Evolutionary conservation across 2,329 filamentous ascomycete genomes (phyloP), one percentile per base, ranked within the genome.

Genomic region (Tolypocladium tropicale): DNA sequence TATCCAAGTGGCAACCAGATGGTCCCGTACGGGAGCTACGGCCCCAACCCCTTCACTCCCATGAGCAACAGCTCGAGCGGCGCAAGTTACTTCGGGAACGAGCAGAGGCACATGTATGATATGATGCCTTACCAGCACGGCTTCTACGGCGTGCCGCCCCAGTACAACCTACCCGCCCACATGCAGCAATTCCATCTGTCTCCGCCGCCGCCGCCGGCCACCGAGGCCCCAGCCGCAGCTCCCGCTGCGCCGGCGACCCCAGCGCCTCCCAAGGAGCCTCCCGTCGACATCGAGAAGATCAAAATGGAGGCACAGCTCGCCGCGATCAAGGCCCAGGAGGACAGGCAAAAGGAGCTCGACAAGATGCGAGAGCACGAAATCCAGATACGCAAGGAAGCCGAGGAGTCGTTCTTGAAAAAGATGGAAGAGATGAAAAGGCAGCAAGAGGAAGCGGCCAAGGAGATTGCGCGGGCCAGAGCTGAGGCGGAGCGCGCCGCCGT

Each of bases 271-370:
- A 70, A 73, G 62, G 73, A 74, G 56, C 70, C 71, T 16, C 67
- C 68, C 14, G 65, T 65, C 33, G 80, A 86, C 54, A 76, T 79
- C 2, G 80, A 86, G 56, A 83, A 83, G 63, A 74, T 86, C 59
- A 74, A 75, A n/a, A 77, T 86, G 56, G 78, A 85, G 59, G 77
- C 81, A 59, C 78, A 86, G 62, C 69, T 89, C 18, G 75, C 77
- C 14, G 70, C 72, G 11, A 73, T 81, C 48, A 75, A 81, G 59
- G 71, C 68, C 4, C 74, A 74, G 33, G 70, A 77, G 56, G 75
- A 74, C 33, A 72, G 69, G 59, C 73, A 71, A 58, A 77, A 76
- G 54, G 75, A 75, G 12, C 74, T 72, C 11, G 73, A 76, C 36
- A 74, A 70, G 62, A 71, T 75, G 56, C 69, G 68, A 5, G 74